Evolutionary conservation across 2,329 filamentous ascomycete species (phyloP), one percentile per base, ranked within the genome.

Genomic region (Claviceps fusiformis): DNA sequence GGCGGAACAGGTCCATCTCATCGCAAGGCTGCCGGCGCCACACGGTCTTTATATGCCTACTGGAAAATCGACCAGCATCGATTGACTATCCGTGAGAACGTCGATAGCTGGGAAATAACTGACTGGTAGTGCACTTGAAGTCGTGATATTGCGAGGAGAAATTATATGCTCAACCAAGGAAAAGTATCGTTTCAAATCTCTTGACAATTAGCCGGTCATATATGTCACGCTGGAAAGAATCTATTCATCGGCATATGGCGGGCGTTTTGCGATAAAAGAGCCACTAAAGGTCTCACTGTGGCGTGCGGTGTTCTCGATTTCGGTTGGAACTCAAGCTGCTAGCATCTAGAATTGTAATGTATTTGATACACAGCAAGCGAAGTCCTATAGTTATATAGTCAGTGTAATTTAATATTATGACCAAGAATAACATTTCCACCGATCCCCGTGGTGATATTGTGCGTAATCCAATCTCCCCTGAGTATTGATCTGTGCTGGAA

Each of bases 61-160:
- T 86, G 86, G 78, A 75, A 75, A 57, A 88, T 90, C 63, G 83
- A 87, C 63, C 82, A 86, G 60, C 77, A 84, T 62, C 80, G 79
- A 56, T 72, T 95, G 63, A 79, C 81, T 41, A 78, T 95, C 59
- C 74, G 76, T 29, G 83, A 92, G 63, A 79, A 78, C 19, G 80
- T 78, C 43, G 67, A 75, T 59, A 75, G 71, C 48, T 93, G 87
- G 83, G 74, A 79, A 52, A 76, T 89, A 59, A 70, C 71, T 44
- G 73, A 79, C 45, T 87, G 83, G 84, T 41, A 53, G 45, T 50
- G 46, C 45, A 27, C n/a, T 27, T 37, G 43, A 53, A 53, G 33
- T 5, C n/a, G 13, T 19, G 13, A 48, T 35, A 9, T 5, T 11
- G 8, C 33, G 44, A 27, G 3, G 37, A 41, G 15, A 15, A 52